phyloP scores from a whole-genome alignment of 2,329 filamentous ascomycete genomes.

The Trematosphaeria pertusa region DNA sequence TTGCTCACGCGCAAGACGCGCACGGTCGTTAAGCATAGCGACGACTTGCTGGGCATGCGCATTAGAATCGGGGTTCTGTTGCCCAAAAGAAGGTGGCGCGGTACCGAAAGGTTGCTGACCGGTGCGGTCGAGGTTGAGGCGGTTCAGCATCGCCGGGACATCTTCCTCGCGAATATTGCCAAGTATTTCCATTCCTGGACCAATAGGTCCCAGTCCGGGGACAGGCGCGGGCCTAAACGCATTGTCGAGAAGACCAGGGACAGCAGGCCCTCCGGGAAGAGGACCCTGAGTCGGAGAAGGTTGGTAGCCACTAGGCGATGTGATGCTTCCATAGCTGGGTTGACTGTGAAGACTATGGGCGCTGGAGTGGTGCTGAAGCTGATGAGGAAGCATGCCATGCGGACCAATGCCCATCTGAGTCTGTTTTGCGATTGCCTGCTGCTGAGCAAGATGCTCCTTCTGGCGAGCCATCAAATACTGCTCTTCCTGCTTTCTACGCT shows the following conservation, averaged over 20 bases:
- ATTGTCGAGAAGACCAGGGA: slow-evolving; percentile 75
- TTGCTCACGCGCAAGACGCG: slow-evolving; percentile 67
- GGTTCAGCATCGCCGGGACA: slow-evolving; percentile 67
- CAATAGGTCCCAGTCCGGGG: slow-evolving; percentile 53
- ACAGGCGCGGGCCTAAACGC: slow-evolving; percentile 51
- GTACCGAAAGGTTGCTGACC: slow-evolving; percentile 56
- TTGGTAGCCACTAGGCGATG: slow-evolving; percentile 79
- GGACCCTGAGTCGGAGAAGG: slow-evolving; percentile 63
- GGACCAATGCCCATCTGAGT: slow-evolving; percentile 65
- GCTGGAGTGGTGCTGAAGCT: slow-evolving; percentile 91
- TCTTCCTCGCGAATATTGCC: slow-evolving; percentile 72
- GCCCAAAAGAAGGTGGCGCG: slow-evolving; percentile 54
- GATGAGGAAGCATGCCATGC: slow-evolving; percentile 61
- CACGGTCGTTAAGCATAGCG: slow-evolving; percentile 67
- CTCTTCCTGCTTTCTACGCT: slow-evolving; percentile 96
- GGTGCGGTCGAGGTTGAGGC: slow-evolving; percentile 66
- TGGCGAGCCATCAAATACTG: slow-evolving; percentile 97
- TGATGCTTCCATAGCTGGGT: slow-evolving; percentile 93
- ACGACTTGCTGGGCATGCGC: slow-evolving; percentile 64
- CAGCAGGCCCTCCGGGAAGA: slow-evolving; percentile 55
- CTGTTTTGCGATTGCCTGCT: slow-evolving; percentile 74
- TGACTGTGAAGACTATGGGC: slow-evolving; percentile 96
- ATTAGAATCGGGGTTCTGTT: slow-evolving; percentile 55
- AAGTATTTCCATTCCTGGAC: slow-evolving; percentile 52
- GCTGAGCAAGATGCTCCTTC: slow-evolving; percentile 89